Conservation (phyloP, 345 rosid species). For the Salix suchowensis region DNA sequence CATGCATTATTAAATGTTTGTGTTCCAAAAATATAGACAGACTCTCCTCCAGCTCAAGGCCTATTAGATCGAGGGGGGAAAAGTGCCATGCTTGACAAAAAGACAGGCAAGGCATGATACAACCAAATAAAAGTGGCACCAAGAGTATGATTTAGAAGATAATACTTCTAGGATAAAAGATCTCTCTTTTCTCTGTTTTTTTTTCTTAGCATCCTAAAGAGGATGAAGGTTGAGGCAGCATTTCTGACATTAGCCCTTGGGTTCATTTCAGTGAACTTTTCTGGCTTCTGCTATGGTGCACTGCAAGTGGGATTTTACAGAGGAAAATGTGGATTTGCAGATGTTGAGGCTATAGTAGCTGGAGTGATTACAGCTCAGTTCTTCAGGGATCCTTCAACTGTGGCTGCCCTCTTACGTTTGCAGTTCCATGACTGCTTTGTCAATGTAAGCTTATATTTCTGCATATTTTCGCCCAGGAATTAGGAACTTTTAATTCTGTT, state of each 20-base stretch:
- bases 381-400: slow-evolving; percentile 22
- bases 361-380: slow-evolving; percentile 20
- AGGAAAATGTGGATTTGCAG: slow-evolving; percentile 34
- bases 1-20: no score
- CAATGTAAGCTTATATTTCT: slow-evolving; percentile 18
- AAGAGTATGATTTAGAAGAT: not conserved
- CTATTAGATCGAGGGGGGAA: no score
- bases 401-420: slow-evolving; percentile 37
- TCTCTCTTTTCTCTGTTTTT: not conserved
- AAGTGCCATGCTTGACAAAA: no score
- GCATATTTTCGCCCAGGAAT: not conserved
- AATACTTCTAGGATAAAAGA: not conserved
- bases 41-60: no score
- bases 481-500: not conserved
- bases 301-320: slow-evolving; percentile 33
- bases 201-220: not conserved
- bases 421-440: slow-evolving; percentile 48
- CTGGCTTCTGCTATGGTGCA: slow-evolving; percentile 8
- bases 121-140: not conserved
- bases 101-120: no score
- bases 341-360: slow-evolving; percentile 37
- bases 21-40: no score
- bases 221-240: slow-evolving; percentile 15
- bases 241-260: not conserved
- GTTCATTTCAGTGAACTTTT: slow-evolving; percentile 9